These are phyloP conservation scores for Neoboletus subvelutipes DNA, from an alignment of 768 basidiomycete genomes.

Conservation along the genomic window DNA sequence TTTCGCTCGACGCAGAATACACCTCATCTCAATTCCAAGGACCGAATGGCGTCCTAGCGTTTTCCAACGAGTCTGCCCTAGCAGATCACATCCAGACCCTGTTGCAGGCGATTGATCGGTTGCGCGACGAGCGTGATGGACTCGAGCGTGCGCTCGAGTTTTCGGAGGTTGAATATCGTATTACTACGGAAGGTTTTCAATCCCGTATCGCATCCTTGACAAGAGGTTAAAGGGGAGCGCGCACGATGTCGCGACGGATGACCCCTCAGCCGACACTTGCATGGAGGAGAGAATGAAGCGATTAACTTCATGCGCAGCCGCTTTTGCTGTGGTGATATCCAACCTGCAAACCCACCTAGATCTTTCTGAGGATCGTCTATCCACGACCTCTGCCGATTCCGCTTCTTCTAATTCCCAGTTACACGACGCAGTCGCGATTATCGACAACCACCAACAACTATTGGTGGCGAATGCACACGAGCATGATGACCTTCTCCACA, in stretches of 20 bases:
- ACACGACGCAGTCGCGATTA: slow-evolving; percentile 13
- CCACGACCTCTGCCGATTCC: slow-evolving; percentile 11
- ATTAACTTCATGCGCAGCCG: slow-evolving; percentile 34
- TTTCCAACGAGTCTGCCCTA: slow-evolving; percentile 24
- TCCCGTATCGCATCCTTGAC: slow-evolving; percentile 42
- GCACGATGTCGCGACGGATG: slow-evolving; percentile 12
- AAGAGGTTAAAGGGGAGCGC: slow-evolving; percentile 22
- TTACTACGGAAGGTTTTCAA: slow-evolving; percentile 59
- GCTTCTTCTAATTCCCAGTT: slow-evolving; percentile 19
- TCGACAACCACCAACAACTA: slow-evolving; percentile 20
- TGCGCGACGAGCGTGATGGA: slow-evolving; percentile 64
- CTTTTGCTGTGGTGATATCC: slow-evolving; percentile 41
- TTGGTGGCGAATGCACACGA: slow-evolving; percentile 20
- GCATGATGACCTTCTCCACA: slow-evolving; percentile 27
- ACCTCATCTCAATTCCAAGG: not conserved
- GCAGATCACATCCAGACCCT: slow-evolving; percentile 53
- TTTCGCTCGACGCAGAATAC: not conserved
- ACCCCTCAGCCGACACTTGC: slow-evolving; percentile 1
- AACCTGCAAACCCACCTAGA: slow-evolving; percentile 36
- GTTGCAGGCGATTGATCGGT: slow-evolving; percentile 60
- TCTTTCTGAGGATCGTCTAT: slow-evolving; percentile 14
- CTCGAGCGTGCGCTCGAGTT: slow-evolving; percentile 66
- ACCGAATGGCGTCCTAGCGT: not conserved
- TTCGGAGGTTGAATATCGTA: slow-evolving; percentile 63
- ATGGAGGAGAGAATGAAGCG: slow-evolving; percentile 23